A percentile compares a stretch with the other conserved stretches of the same genome.
Conservation (phyloP, 352 stramenopile genomes). For the Phytophthora nicotianae region DNA sequence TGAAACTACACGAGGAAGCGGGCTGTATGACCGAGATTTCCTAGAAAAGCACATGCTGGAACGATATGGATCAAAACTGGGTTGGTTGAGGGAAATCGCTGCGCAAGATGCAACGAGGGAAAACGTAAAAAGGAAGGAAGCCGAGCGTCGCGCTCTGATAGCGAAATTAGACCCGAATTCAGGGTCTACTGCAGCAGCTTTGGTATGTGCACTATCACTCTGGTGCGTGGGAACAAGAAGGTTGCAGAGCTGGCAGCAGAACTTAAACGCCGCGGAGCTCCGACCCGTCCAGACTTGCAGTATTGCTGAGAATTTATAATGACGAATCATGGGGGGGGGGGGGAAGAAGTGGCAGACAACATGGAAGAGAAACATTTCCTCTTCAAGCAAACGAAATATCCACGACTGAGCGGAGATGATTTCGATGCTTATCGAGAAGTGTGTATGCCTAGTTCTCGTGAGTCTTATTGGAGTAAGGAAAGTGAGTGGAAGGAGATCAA, state of each 20-base stretch:
- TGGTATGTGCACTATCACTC: not conserved
- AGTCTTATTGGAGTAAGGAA: not conserved
- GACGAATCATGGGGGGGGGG: not conserved
- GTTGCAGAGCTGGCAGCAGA: not conserved
- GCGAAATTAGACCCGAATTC: not conserved
- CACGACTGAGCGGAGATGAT: not conserved
- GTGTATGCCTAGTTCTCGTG: not conserved
- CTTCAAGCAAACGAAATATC: not conserved
- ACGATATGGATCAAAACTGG: not conserved
- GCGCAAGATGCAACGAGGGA: not conserved
- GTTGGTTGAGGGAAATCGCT: not conserved
- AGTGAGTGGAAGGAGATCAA: conserved; percentile 5
- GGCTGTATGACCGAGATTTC: not conserved
- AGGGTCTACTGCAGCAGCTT: not conserved
- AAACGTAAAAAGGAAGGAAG: not conserved
- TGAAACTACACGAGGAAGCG: not conserved
- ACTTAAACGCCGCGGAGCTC: not conserved
- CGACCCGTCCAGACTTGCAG: not conserved
- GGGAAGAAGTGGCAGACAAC: not conserved
- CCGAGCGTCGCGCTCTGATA: not conserved
- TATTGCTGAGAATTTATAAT: not conserved
- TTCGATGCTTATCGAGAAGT: not conserved
- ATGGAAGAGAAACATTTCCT: conserved; percentile 3
- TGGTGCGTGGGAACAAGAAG: not conserved
- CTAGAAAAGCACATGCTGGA: not conserved